Evolutionary conservation across 352 stramenopile genomes (phyloP), one percentile per base, ranked within the genome.

Genomic region (Globisporangium echinulatum): DNA sequence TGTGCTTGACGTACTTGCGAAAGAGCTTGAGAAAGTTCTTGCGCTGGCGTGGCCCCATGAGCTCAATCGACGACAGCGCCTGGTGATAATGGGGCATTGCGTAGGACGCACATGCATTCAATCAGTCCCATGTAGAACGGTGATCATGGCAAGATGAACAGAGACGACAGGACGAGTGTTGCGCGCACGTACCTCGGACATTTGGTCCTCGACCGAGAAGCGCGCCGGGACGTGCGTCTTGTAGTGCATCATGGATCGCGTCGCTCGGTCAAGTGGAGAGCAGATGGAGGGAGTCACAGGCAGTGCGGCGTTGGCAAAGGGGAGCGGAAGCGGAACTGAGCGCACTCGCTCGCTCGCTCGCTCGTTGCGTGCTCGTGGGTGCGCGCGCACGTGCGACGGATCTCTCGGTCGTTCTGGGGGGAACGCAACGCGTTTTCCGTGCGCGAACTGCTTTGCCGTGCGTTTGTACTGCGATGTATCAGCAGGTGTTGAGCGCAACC

Each of bases 21-120:
- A 94, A 94, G 53, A 94, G 72, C 70, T 94, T 94, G 69, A 92
- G 77, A 60, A 94, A 94, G 64, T 89, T 89, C 71, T 93, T 92
- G 42, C 83, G 74, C 66, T 92, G 83, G 46, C 85, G 73, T 15
- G 75, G 74, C 10, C 78, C 79, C 79, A 94, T 89, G 33, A 94
- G 77, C 62, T 94, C 85, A 10, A 87, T 66, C 49, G 82, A 89
- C 38, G 76, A 79, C 40, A 94, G 72, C 54, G 83, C 79, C 82
- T 93, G 55, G 42, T 46, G 3, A 19, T 48, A 48, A 6, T 17
- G 10, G 15, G 5, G 15, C 42, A 14, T 13, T 44, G 6, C 6
- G 7, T 25, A 59, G 2, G 14, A 37, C 50, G 2, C 49, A 4
- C 33, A 36, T 19, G 38, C 48, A 10, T 39, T 54, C 11, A 42